Conservation (phyloP, 2,329 filamentous ascomycete species). For the Penicillium sp. region DNA sequence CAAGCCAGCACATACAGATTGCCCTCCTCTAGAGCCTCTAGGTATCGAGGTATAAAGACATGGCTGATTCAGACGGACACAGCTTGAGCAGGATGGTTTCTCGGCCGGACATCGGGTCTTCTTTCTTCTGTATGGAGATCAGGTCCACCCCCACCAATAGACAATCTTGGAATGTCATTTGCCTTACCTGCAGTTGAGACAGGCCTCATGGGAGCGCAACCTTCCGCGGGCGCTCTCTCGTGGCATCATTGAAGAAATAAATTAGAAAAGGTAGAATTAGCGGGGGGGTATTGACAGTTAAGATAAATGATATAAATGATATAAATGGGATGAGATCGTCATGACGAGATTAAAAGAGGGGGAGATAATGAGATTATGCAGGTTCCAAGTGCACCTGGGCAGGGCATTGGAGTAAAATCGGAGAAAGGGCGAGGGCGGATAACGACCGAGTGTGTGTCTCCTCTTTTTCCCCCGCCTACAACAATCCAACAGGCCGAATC, state of each 20-base stretch:
- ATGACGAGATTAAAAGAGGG: not conserved
- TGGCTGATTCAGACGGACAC: conserved; percentile 42
- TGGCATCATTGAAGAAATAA: conserved; percentile 18
- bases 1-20: conserved; percentile 34
- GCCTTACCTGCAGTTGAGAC: conserved; percentile 43
- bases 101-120: conserved; percentile 48
- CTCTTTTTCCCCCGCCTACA: not conserved
- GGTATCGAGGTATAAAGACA: conserved; percentile 40
- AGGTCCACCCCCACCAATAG: not conserved
- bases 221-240: conserved; percentile 25
- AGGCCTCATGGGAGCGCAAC: conserved; percentile 30
- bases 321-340: not conserved
- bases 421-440: not conserved
- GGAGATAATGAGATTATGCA: not conserved
- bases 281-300: conserved; percentile 1
- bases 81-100: conserved; percentile 46
- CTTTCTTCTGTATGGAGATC: conserved; percentile 34
- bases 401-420: too few relatives aligned
- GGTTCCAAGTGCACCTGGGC: too few relatives aligned
- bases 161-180: too few relatives aligned
- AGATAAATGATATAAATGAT: not conserved
- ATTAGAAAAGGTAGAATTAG: not conserved
- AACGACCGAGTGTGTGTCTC: not conserved
- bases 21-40: conserved; percentile 34
- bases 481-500: not conserved